These are phyloP conservation scores for Phytophthora macrochlamydospora DNA, from an alignment of 352 stramenopile species.

Conservation along the genomic window DNA sequence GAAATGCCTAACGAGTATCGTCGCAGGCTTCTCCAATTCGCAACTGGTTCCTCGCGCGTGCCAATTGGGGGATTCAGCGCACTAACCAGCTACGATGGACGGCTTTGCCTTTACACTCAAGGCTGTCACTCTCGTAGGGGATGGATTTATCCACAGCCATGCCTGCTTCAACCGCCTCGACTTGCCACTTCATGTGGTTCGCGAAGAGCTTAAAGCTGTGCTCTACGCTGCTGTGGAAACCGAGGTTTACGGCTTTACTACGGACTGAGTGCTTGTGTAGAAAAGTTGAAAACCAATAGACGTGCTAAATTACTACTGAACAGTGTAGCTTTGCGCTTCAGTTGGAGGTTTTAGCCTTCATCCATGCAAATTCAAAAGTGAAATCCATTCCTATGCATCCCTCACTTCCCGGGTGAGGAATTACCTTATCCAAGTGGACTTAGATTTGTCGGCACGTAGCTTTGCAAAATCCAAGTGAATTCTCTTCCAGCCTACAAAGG, in stretches of 20 bases:
- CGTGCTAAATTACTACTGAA: neutral
- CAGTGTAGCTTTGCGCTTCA: no score
- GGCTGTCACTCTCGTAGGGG: slow-evolving; percentile 32
- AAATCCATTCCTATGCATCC: slow-evolving; percentile 2
- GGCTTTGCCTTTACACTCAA: slow-evolving; percentile 58
- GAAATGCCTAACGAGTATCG: slow-evolving; percentile 55
- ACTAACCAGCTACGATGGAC: slow-evolving; percentile 59
- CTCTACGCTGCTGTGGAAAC: slow-evolving; percentile 53
- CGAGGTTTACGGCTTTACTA: slow-evolving; percentile 71
- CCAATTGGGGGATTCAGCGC: slow-evolving; percentile 52
- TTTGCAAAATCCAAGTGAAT: no score
- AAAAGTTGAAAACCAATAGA: neutral
- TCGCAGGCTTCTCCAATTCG: slow-evolving; percentile 55
- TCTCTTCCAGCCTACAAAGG: no score
- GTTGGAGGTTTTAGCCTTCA: neutral
- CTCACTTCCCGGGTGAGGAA: no score
- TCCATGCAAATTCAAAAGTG: slow-evolving; percentile 11
- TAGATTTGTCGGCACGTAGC: no score
- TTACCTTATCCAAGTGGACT: no score
- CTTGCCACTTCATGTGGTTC: slow-evolving; percentile 91
- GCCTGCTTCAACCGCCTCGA: slow-evolving; percentile 90
- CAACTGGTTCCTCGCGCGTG: slow-evolving; percentile 60
- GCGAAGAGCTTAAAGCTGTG: slow-evolving; percentile 68
- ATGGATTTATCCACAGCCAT: slow-evolving; percentile 56
- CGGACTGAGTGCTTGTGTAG: slow-evolving; percentile 27